These are phyloP conservation scores for Capronia americana DNA, from an alignment of 2,329 filamentous ascomycete genomes.

Conservation along the genomic window DNA sequence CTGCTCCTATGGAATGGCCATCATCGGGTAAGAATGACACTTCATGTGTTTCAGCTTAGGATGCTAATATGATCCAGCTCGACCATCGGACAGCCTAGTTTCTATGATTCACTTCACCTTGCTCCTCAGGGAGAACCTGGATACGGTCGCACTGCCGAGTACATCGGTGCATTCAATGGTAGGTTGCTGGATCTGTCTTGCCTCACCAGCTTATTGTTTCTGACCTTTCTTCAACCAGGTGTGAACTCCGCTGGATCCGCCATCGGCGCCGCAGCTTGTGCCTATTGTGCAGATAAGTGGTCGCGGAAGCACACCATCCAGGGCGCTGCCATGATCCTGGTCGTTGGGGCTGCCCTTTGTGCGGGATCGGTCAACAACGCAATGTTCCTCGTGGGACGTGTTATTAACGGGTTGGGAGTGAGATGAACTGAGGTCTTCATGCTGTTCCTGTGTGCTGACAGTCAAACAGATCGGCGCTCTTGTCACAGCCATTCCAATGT, in stretches of 20 bases:
- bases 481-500: conserved; percentile 37
- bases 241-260: conserved; percentile 53
- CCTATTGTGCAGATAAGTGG: conserved; percentile 50
- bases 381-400: conserved; percentile 33
- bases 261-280: conserved; percentile 47
- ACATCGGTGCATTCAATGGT: conserved; percentile 55
- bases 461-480: conserved; percentile 24
- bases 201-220: neutral
- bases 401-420: conserved; percentile 31
- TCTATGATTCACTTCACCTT: conserved; percentile 53
- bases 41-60: neutral
- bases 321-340: conserved; percentile 42
- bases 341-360: conserved; percentile 47
- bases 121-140: conserved; percentile 48
- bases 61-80: conserved; percentile 21
- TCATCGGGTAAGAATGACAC: conserved; percentile 45
- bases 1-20: conserved; percentile 45
- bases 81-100: conserved; percentile 55
- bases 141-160: conserved; percentile 51
- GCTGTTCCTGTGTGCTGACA: neutral
- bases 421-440: neutral
- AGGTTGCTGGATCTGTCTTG: neutral
- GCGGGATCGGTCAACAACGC: conserved; percentile 49
- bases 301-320: conserved; percentile 50
- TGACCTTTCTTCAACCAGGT: conserved; percentile 19